Evolutionary conservation across 345 rosid genomes (phyloP), one percentile per base, ranked within the genome.

Genomic region (Nephelium lappaceum): DNA sequence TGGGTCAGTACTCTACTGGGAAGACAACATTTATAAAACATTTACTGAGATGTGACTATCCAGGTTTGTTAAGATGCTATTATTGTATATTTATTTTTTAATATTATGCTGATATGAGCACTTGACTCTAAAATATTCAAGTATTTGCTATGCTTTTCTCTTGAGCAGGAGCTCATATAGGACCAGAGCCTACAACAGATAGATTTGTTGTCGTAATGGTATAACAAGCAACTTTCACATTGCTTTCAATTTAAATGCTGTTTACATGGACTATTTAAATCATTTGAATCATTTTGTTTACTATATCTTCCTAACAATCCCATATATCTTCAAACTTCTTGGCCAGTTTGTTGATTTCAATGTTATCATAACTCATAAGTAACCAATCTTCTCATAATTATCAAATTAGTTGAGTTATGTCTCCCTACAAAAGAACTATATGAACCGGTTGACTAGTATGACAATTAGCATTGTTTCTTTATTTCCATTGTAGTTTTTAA

Each of bases 181-280:
- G 98, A 75, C 98, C 99, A 36, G 99, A 94, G 87, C 99, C 99
- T 69, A 96, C 98, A n/a, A 96, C 98, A 8, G 99, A 96, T 84
- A 88, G 98, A 84, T 96, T 96, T 83, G 97, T 94, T 76, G 97
- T 93, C 83, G 99, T 93, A 68, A 94, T 94, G 98, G 97, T 96
- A 91, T 43, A 80, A 72, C 3, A 5, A 67, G 55, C 11, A 24
- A 36, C 53, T 42, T 61, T 55, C 15, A 14, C 67, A 66, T 24
- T 43, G 66, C 24, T 14, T 4, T 57, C 3, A 25, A 3, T 19
- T 61, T 8, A 5, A 61, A 61, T 24, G 65, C 16, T 60, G 31
- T 43, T 55, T 19, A 45, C 58, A 27, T 67, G 49, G 41, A 47
- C 3, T 21, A 36, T 5, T 65, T 15, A 80, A 23, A 12, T 24